phyloP scores from a whole-genome alignment of 208 protist genomes.

The Crithidia bombi region DNA sequence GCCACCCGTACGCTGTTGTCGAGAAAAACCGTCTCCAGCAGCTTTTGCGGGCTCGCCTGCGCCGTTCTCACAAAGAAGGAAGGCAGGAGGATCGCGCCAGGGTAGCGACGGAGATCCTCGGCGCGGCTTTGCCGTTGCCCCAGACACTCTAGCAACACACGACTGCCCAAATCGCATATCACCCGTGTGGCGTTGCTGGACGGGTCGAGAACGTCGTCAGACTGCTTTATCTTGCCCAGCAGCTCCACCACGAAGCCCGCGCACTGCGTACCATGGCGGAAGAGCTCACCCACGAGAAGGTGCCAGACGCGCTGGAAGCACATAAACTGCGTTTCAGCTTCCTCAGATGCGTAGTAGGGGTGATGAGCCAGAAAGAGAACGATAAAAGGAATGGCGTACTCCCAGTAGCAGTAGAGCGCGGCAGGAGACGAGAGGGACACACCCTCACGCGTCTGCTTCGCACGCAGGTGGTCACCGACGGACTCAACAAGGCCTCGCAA shows the following conservation, averaged over 20 bases:
- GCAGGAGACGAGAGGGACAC: slow-evolving; percentile 48
- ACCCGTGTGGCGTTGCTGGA: slow-evolving; percentile 49
- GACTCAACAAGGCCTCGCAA: slow-evolving; percentile 50
- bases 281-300: slow-evolving; percentile 81
- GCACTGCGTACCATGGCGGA: slow-evolving; percentile 71
- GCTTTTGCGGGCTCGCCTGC: slow-evolving; percentile 19
- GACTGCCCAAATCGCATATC: slow-evolving; percentile 75
- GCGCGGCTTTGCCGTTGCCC: slow-evolving; percentile 56
- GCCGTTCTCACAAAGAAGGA: slow-evolving; percentile 61
- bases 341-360: slow-evolving; percentile 68
- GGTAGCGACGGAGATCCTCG: slow-evolving; percentile 71
- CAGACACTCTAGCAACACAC: slow-evolving; percentile 69
- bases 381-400: slow-evolving; percentile 84
- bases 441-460: slow-evolving; percentile 41
- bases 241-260: slow-evolving; percentile 75
- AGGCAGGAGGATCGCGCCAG: slow-evolving; percentile 65
- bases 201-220: slow-evolving; percentile 70
- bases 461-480: slow-evolving; percentile 58
- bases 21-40: slow-evolving; percentile 57
- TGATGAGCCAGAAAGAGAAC: slow-evolving; percentile 83
- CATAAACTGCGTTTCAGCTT: slow-evolving; percentile 46
- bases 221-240: slow-evolving; percentile 72
- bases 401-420: slow-evolving; percentile 70
- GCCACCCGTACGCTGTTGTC: slow-evolving; percentile 45
- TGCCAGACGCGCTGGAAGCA: slow-evolving; percentile 84